Percentiles rank a stretch among this genome's conserved stretches.
phyloP scores from a whole-genome alignment of 495 filamentous ascomycete species.

The Cercophora sp. region DNA sequence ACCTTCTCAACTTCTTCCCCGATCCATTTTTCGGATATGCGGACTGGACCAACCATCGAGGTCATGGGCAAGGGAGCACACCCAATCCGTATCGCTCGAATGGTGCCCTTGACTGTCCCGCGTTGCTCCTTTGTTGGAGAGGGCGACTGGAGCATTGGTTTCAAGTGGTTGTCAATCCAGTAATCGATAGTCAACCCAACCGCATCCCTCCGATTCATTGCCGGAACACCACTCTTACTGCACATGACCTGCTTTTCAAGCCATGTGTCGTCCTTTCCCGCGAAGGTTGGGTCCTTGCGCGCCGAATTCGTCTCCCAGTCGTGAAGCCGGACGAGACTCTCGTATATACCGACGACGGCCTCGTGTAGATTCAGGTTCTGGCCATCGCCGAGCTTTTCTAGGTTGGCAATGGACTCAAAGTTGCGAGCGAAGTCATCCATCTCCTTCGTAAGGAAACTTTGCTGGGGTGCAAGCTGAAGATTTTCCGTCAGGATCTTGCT shows the following conservation, averaged over 20 bases:
- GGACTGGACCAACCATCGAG: conserved; percentile 51
- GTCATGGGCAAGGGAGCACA: conserved; percentile 53
- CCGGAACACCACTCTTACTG: conserved; percentile 68
- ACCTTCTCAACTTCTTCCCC: conserved; percentile 52
- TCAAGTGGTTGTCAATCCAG: conserved; percentile 65
- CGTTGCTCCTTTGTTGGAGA: too few species aligned
- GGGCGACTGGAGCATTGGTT: too few species aligned
- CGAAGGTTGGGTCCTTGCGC: conserved; percentile 46
- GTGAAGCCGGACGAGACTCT: conserved; percentile 59
- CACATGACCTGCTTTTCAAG: conserved; percentile 55
- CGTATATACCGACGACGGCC: conserved; percentile 76
- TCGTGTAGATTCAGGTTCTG: conserved; percentile 82
- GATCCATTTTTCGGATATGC: conserved; percentile 68
- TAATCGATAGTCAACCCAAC: conserved; percentile 81
- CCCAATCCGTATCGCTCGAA: conserved; percentile 62
- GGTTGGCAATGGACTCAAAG: conserved; percentile 67
- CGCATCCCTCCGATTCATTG: conserved; percentile 67
- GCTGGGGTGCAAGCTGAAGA: conserved; percentile 39
- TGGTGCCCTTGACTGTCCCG: conserved; percentile 30
- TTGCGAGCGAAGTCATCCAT: conserved; percentile 74
- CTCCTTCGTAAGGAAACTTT: conserved; percentile 54
- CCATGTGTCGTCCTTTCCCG: conserved; percentile 46
- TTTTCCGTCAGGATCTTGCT: conserved; percentile 53
- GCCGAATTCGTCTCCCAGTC: conserved; percentile 63
- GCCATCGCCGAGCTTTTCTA: conserved; percentile 72